These are phyloP conservation scores for Aspergillus cavernicola DNA, from an alignment of 495 filamentous ascomycete genomes.

Conservation along the genomic window DNA sequence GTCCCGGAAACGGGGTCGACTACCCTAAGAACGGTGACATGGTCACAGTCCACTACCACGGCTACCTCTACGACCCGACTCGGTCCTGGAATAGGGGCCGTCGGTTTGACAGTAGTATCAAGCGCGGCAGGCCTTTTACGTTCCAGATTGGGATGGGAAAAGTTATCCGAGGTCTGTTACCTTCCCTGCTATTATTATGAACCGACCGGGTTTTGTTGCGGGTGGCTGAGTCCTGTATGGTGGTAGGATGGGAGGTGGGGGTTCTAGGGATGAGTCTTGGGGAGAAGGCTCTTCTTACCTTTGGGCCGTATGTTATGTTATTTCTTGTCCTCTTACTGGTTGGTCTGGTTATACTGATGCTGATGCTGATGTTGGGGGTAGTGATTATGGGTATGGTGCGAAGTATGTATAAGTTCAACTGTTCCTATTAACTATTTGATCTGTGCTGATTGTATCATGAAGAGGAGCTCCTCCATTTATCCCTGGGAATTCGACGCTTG, in stretches of 20 bases:
- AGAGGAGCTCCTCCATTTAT: slow-evolving; percentile 22
- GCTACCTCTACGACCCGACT: slow-evolving; percentile 62
- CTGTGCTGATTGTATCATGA: neutral
- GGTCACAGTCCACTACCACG: slow-evolving; percentile 73
- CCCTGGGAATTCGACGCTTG: slow-evolving; percentile 19
- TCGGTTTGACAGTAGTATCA: slow-evolving; percentile 33
- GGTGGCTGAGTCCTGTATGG: neutral
- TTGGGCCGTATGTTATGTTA: slow-evolving; percentile 18
- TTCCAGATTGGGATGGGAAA: slow-evolving; percentile 21
- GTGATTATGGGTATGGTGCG: slow-evolving; percentile 23
- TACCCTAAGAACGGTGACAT: slow-evolving; percentile 55
- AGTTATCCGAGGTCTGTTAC: slow-evolving; percentile 19
- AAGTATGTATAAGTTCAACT: too few species aligned
- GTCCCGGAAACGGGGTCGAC: slow-evolving; percentile 42
- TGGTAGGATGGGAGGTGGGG: slow-evolving; percentile 22
- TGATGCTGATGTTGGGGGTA: slow-evolving; percentile 2
- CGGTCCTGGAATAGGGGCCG: slow-evolving; percentile 39
- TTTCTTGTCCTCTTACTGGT: neutral
- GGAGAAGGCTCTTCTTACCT: slow-evolving; percentile 22
- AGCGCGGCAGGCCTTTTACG: slow-evolving; percentile 18
- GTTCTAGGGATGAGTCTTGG: slow-evolving; percentile 22
- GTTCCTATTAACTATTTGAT: too few species aligned
- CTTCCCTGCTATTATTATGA: too few species aligned
- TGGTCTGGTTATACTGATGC: too few species aligned
- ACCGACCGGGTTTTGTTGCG: too few species aligned